Conservation (phyloP, 805 yeast genomes). For the Wickerhamomyces chambardii region DNA sequence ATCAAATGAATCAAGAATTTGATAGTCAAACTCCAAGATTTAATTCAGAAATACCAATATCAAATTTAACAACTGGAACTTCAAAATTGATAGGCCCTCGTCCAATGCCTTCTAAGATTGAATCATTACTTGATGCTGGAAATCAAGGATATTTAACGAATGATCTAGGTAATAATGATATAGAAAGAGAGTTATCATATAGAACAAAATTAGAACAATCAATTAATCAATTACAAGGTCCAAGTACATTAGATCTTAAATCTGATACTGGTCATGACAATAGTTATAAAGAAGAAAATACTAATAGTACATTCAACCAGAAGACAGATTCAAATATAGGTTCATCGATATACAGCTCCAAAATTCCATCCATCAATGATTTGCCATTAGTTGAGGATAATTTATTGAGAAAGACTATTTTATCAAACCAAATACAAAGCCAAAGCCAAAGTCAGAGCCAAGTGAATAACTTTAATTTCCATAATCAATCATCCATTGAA, state of each 20-base stretch:
- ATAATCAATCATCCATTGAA: too few species aligned
- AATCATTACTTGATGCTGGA: too few species aligned
- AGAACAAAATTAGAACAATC: slow-evolving; percentile 17
- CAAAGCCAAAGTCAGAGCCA: too few species aligned
- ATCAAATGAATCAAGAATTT: too few species aligned
- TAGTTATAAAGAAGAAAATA: slow-evolving; percentile 6
- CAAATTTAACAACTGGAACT: not conserved
- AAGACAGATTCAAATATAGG: too few species aligned
- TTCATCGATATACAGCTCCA: too few species aligned
- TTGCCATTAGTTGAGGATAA: too few species aligned
- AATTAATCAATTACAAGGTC: slow-evolving; percentile 12
- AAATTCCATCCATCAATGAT: too few species aligned
- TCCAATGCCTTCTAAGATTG: slow-evolving; percentile 13
- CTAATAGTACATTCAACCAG: not conserved
- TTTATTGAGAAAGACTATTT: too few species aligned
- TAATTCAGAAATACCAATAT: not conserved
- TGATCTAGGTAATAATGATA: not conserved
- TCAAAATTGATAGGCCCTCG: slow-evolving; percentile 16
- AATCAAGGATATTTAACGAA: not conserved
- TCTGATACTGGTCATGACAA: slow-evolving; percentile 8
- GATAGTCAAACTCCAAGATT: too few species aligned
- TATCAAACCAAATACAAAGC: too few species aligned
- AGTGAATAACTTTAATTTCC: too few species aligned
- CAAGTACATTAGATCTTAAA: slow-evolving; percentile 5
- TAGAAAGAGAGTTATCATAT: slow-evolving; percentile 2